phyloP scores from a whole-genome alignment of 2,329 filamentous ascomycete species.

The Trichophyton mentagrophytes region DNA sequence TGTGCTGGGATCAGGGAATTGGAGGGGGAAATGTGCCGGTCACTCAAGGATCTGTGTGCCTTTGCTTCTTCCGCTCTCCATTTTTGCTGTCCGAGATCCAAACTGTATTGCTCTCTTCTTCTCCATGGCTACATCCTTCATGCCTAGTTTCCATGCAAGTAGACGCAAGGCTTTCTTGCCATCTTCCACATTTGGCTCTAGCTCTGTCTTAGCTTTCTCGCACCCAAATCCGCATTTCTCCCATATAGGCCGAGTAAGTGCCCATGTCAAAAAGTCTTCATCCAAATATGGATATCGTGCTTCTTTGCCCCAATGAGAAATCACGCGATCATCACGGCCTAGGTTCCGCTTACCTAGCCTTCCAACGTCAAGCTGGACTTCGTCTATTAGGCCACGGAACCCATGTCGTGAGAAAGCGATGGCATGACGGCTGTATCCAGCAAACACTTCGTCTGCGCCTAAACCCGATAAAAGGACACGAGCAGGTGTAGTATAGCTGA shows the following conservation, averaged over 20 bases:
- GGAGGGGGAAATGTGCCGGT: neutral
- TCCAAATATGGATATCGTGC: slow-evolving; percentile 84
- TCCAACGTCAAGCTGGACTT: slow-evolving; percentile 72
- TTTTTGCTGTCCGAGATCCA: slow-evolving; percentile 69
- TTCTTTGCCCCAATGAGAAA: slow-evolving; percentile 80
- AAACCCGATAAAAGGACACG: slow-evolving; percentile 82
- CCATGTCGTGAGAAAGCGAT: slow-evolving; percentile 59
- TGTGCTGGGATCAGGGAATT: neutral
- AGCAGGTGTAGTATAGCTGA: slow-evolving; percentile 53
- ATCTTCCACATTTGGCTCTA: slow-evolving; percentile 45
- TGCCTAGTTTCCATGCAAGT: slow-evolving; percentile 59
- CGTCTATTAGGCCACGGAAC: slow-evolving; percentile 59
- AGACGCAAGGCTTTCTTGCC: slow-evolving; percentile 72
- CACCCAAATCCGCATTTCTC: slow-evolving; percentile 70
- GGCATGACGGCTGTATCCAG: slow-evolving; percentile 75
- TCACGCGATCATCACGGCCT: slow-evolving; percentile 81
- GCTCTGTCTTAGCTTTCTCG: slow-evolving; percentile 7
- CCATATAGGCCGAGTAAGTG: slow-evolving; percentile 59
- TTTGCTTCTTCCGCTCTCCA: slow-evolving; percentile 54
- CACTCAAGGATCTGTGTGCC: slow-evolving; percentile 46
- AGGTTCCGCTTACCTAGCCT: slow-evolving; percentile 88
- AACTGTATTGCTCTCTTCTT: slow-evolving; percentile 91
- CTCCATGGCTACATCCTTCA: slow-evolving; percentile 61
- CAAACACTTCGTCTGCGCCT: slow-evolving; percentile 92
- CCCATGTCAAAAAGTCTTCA: slow-evolving; percentile 72